Conservation (phyloP, 179 eudicot species). For the Heliamphora pulchella region DNA sequence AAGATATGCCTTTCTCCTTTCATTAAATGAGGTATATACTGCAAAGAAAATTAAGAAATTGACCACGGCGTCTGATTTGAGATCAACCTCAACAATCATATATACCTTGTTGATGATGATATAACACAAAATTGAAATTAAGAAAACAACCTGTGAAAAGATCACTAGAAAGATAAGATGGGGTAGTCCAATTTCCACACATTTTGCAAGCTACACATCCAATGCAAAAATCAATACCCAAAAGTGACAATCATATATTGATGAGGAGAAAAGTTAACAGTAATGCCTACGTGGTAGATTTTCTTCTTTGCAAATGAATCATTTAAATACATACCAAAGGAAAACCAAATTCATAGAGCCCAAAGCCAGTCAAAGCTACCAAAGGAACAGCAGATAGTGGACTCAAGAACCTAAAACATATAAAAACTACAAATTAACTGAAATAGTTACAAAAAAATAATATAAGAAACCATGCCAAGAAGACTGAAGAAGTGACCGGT, state of each 20-base stretch:
- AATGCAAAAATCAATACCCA: constrained; percentile 7
- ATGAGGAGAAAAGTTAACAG: background rate
- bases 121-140: constrained; percentile 18
- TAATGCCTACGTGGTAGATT: background rate
- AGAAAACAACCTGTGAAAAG: constrained; percentile 64
- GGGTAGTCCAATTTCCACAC: constrained; percentile 85
- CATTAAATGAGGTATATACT: constrained; percentile 85
- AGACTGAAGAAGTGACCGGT: no score
- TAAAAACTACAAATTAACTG: background rate
- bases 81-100: background rate
- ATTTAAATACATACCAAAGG: constrained; percentile 42
- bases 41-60: constrained; percentile 20
- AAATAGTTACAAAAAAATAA: background rate
- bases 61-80: background rate
- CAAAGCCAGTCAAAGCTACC: constrained; percentile 75
- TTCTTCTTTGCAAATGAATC: background rate
- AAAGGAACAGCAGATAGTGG: constrained; percentile 79
- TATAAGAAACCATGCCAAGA: background rate
- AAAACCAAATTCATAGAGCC: constrained; percentile 80
- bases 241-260: background rate
- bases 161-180: constrained; percentile 60
- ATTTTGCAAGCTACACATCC: constrained; percentile 54
- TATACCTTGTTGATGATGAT: background rate
- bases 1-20: constrained; percentile 52
- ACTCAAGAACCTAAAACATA: constrained; percentile 59